Conservation (phyloP, 805 yeast genomes). For the Phaffomyces opuntiae region DNA sequence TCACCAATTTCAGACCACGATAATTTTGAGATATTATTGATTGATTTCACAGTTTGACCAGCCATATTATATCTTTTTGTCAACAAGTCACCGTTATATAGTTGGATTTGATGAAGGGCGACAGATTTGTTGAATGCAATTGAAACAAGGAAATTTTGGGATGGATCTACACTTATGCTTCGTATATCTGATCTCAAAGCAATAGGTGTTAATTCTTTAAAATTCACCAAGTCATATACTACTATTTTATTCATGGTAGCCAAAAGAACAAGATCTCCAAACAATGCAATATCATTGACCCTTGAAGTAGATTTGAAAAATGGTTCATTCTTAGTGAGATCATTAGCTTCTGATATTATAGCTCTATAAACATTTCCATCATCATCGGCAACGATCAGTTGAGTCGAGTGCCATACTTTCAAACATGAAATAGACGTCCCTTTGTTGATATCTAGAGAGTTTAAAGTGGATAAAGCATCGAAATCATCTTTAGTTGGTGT, state of each 20-base stretch:
- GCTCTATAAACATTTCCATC: conserved; percentile 14
- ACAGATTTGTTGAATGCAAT: conserved; percentile 19
- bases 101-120: conserved; percentile 14
- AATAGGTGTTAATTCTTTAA: conserved; percentile 12
- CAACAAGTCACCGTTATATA: conserved; percentile 6
- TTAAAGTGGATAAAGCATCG: conserved; percentile 1
- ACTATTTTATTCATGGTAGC: conserved; percentile 15
- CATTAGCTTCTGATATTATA: conserved; percentile 1
- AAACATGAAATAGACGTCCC: conserved; percentile 7
- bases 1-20: conserved; percentile 79
- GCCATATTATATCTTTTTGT: conserved; percentile 13
- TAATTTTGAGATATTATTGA: conserved; percentile 34
- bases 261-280: conserved; percentile 8
- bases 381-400: conserved; percentile 12
- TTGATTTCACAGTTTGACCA: conserved; percentile 26
- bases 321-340: not conserved
- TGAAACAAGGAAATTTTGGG: conserved; percentile 15
- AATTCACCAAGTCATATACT: conserved; percentile 6
- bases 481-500: conserved; percentile 5
- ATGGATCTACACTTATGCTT: conserved; percentile 18
- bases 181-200: conserved; percentile 16
- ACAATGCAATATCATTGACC: conserved; percentile 14
- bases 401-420: not conserved
- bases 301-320: conserved; percentile 8
- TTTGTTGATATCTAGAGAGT: conserved; percentile 1